A percentile compares a stretch with the other conserved stretches of the same genome.
These are phyloP conservation scores for Kondoa malvinella DNA, from an alignment of 768 basidiomycete genomes.

Conservation along the genomic window DNA sequence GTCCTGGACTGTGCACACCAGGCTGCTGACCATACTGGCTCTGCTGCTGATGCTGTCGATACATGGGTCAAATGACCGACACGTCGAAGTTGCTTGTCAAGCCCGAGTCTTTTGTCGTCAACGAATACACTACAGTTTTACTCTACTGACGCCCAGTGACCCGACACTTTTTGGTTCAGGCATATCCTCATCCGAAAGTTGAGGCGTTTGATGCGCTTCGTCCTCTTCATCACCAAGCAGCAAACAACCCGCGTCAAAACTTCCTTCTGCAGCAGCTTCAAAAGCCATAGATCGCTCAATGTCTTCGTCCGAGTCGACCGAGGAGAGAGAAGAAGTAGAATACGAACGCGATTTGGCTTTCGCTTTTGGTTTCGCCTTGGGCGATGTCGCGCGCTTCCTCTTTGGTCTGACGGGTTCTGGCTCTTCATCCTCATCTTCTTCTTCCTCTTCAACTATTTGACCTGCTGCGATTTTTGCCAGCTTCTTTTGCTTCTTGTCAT, in stretches of 20 bases:
- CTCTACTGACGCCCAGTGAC: neutral
- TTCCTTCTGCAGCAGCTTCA: neutral
- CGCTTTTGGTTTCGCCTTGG: conserved; percentile 29
- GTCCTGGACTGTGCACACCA: no score
- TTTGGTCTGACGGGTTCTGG: conserved; percentile 3
- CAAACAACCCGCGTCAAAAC: neutral
- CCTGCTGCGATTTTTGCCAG: neutral
- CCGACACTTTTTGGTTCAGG: neutral
- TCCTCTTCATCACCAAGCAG: neutral
- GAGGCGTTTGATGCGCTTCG: neutral
- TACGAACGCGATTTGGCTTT: conserved; percentile 27
- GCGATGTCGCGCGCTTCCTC: neutral
- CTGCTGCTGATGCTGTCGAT: neutral
- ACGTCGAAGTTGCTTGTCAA: neutral
- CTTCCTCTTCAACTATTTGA: conserved; percentile 9
- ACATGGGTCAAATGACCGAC: no score
- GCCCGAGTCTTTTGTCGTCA: neutral
- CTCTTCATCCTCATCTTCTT: conserved; percentile 11
- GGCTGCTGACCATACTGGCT: neutral
- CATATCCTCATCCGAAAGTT: neutral
- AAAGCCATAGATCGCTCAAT: neutral
- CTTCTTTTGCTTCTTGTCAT: neutral
- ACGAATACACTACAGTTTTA: neutral
- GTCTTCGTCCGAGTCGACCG: neutral
- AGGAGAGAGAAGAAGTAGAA: neutral